Evolutionary conservation across 2,329 filamentous ascomycete genomes (phyloP).

Genomic region (Berkeleyomyces basicola): DNA sequence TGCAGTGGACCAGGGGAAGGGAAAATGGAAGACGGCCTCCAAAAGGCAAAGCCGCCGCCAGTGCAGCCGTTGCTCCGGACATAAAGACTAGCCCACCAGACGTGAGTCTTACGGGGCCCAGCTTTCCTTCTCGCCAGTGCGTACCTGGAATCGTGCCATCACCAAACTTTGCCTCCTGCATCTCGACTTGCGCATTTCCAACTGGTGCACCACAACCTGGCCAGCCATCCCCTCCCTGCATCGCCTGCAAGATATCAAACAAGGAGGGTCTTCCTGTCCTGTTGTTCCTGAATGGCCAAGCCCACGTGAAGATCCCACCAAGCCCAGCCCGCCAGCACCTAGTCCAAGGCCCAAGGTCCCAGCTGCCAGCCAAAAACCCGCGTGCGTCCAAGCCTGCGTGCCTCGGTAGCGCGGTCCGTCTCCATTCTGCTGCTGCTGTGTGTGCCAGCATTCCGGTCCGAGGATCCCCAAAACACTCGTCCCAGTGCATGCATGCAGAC

Average conservation of each 20-base stretch:
- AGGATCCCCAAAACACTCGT: neutral
- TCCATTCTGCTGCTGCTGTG: neutral
- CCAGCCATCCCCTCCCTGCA: neutral
- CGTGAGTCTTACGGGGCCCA: neutral
- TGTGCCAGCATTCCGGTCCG: neutral
- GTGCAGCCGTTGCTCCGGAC: neutral
- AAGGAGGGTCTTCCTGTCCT: neutral
- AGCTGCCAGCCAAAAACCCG: neutral
- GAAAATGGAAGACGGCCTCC: neutral
- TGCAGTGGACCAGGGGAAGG: neutral
- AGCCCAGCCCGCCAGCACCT: neutral
- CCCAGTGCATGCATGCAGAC: no score
- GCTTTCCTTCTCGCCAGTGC: neutral
- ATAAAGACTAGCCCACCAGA: neutral
- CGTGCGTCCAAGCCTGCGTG: neutral
- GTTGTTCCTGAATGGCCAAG: neutral
- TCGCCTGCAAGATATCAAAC: neutral
- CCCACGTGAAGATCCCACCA: neutral
- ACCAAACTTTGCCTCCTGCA: neutral
- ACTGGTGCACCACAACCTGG: neutral
- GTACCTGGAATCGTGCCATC: neutral
- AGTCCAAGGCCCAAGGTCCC: neutral
- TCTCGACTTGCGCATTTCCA: neutral
- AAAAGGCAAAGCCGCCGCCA: neutral
- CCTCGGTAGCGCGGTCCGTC: conserved; percentile 1